Conservation (phyloP, 192 early-diverging fungal genomes). For the Coemansia sp. region DNA sequence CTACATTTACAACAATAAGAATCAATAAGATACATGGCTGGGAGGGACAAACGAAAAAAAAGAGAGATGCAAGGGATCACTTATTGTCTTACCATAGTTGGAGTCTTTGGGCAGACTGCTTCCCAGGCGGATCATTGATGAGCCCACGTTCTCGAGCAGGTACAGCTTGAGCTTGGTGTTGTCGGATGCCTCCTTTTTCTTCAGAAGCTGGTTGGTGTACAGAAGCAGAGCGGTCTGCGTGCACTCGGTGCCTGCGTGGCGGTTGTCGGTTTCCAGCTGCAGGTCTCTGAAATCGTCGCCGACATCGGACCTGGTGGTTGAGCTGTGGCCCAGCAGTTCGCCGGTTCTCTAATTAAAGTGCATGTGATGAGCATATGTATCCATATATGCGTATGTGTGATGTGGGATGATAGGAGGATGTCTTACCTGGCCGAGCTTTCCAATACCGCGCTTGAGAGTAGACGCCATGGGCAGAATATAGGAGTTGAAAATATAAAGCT, state of each 20-base stretch:
- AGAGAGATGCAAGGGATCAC: neutral
- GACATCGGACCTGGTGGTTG: constrained; percentile 63
- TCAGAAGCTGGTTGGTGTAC: constrained; percentile 56
- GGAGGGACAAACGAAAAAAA: no score
- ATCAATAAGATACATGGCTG: neutral
- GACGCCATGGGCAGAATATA: constrained; percentile 7
- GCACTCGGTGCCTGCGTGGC: constrained; percentile 63
- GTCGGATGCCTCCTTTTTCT: constrained; percentile 65
- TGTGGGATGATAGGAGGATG: neutral
- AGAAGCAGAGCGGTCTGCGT: constrained; percentile 56
- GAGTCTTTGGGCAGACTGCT: constrained; percentile 51
- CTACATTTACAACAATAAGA: constrained; percentile 23
- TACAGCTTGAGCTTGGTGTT: constrained; percentile 62
- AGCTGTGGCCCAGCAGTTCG: constrained; percentile 68
- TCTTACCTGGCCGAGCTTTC: constrained; percentile 66
- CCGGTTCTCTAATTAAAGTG: constrained; percentile 70
- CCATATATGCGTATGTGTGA: neutral
- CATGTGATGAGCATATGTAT: neutral
- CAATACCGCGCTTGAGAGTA: constrained; percentile 58
- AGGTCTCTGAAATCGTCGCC: constrained; percentile 82
- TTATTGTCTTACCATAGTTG: constrained; percentile 39
- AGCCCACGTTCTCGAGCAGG: constrained; percentile 64
- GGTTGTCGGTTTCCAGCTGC: constrained; percentile 68
- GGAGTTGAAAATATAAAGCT: neutral
- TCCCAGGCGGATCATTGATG: constrained; percentile 65